Evolutionary conservation across 345 rosid genomes (phyloP).

Genomic region (Corchorus olitorius): DNA sequence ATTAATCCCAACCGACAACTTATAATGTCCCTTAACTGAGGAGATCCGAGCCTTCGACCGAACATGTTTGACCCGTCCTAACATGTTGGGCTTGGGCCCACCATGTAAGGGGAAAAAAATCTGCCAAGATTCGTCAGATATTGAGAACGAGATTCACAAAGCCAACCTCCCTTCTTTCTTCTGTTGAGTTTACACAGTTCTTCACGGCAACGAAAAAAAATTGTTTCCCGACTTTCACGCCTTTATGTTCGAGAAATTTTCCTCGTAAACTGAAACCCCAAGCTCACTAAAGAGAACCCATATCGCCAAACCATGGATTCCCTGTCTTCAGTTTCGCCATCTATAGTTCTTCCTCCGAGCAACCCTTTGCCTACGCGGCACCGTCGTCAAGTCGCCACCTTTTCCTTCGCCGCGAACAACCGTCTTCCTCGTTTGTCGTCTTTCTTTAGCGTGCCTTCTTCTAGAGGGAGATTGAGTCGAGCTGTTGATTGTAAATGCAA

Average conservation of each 20-base stretch:
- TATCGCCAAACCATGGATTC: slow-evolving; percentile 53
- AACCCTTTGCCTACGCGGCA: slow-evolving; percentile 36
- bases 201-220: slow-evolving; percentile 8
- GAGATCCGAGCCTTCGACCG: neutral
- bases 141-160: slow-evolving; percentile 6
- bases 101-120: neutral
- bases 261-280: neutral
- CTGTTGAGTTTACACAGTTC: neutral
- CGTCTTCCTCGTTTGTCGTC: slow-evolving; percentile 35
- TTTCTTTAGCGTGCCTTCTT: slow-evolving; percentile 26
- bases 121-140: slow-evolving; percentile 5
- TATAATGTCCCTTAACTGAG: neutral
- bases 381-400: slow-evolving; percentile 34
- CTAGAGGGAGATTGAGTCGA: slow-evolving; percentile 31
- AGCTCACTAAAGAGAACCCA: neutral
- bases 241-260: neutral
- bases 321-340: slow-evolving; percentile 66
- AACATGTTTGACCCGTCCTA: neutral
- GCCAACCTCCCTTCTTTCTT: neutral
- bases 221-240: neutral
- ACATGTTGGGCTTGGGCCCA: neutral
- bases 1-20: too few species aligned
- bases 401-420: slow-evolving; percentile 32
- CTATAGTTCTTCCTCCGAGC: slow-evolving; percentile 70
- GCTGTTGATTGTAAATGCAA: slow-evolving; percentile 49